A percentile compares a stretch with the other conserved stretches of the same genome.
Evolutionary conservation across 2,329 filamentous ascomycete species (phyloP).

Genomic region (Cladosporium colombiae): DNA sequence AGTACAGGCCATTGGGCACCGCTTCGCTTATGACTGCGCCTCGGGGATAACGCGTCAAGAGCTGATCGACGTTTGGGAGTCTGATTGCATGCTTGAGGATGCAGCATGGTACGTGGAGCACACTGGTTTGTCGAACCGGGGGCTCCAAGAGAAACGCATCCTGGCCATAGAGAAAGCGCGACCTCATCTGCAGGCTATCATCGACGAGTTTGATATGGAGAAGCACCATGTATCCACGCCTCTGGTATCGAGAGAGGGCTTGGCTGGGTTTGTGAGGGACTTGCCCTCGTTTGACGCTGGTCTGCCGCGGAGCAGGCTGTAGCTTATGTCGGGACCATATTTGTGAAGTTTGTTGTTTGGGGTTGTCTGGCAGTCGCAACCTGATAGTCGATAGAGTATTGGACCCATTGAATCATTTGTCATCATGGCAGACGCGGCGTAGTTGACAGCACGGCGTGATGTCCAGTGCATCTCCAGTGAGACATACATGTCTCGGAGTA

Average conservation of each 20-base stretch:
- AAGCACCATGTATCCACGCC: not conserved
- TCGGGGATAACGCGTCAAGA: not conserved
- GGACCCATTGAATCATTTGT: not conserved
- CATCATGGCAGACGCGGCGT: not conserved
- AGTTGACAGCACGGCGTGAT: conserved; percentile 4
- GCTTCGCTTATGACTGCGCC: conserved; percentile 7
- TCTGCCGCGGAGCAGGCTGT: not conserved
- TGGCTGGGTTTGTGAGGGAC: not conserved
- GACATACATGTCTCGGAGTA: not conserved
- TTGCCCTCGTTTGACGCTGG: not conserved
- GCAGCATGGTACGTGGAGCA: conserved; percentile 14
- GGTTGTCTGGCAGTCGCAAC: not conserved
- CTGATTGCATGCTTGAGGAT: conserved; percentile 12
- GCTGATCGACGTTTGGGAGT: conserved; percentile 4
- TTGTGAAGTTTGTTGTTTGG: not conserved
- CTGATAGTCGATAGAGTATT: not conserved
- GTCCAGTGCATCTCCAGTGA: not conserved
- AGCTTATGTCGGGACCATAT: not conserved
- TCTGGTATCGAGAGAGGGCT: not conserved
- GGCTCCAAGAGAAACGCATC: not conserved
- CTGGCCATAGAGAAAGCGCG: not conserved
- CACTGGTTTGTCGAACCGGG: not conserved
- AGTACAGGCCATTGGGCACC: conserved; percentile 1
- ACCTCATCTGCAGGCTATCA: not conserved
- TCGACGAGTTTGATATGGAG: not conserved